Evolutionary conservation across 2,329 filamentous ascomycete species (phyloP), one percentile per base, ranked within the genome.

Genomic region (Diaporthe destruens): DNA sequence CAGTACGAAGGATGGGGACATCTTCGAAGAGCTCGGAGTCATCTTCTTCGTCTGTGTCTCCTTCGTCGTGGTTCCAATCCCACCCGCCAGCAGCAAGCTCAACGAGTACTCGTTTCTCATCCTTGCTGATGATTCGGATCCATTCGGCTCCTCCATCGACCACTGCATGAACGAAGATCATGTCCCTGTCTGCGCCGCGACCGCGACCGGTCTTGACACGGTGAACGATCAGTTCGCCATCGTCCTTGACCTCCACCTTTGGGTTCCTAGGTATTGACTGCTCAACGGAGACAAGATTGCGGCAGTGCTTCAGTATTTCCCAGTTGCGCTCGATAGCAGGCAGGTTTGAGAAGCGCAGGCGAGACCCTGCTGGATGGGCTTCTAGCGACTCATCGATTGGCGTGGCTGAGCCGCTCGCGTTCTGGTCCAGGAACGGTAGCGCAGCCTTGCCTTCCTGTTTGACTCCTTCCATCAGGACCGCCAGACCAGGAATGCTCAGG

Each of bases 31-130:
- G 34, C 11, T 75, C 76, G 6, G 63, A 29, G 14, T 73, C 74
- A 8, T 68, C 74, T 20, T 75, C 67, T 1, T 68, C 71, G 5
- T 75, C 74, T 3, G 71, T 63, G 1, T 71, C 65, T 5, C 69
- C 73, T 1, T 65, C 74, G 7, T 73, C 71, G 29, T 44, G 18
- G 16, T 65, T 55, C 74, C 74, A 75, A 53, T 75, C 75, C 78
- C 80, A 81, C 0, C 80, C 80, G 29, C 76, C 78, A n/a, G 78
- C 77, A n/a, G 79, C 76, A 71, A 82, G 77, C 71, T 81, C 78
- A 39, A 78, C 74, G 42, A 79, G 69, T n/a, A 82, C 74, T 18
- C 77, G 77, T 36, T 73, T 74, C 44, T 79, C 76, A 0, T 78
- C 77, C n/a, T 78, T 79, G 56, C 76, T 78, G 29, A 82, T 54